Evolutionary conservation across 371 early-diverging fungal species (phyloP).

Genomic region (Mucor irregularis): DNA sequence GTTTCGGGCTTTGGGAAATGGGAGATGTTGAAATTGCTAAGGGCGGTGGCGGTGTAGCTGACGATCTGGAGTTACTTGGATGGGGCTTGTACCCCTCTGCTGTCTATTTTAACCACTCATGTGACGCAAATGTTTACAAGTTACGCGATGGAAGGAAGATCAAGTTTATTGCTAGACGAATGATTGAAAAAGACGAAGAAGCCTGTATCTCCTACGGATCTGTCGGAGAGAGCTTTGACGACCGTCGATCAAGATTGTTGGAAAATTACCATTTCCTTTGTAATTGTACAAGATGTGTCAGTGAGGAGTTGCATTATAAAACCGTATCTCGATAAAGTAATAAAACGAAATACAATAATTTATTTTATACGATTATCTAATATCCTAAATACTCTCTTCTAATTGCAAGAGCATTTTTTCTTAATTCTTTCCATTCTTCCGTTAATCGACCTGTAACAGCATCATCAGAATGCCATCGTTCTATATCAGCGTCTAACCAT

Average conservation of each 20-base stretch:
- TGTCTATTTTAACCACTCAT: constrained; percentile 82
- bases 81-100: constrained; percentile 72
- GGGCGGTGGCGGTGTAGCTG: constrained; percentile 21
- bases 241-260: constrained; percentile 49
- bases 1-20: constrained; percentile 66
- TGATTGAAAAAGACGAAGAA: constrained; percentile 62
- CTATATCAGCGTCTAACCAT: neutral
- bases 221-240: constrained; percentile 35
- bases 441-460: constrained; percentile 28
- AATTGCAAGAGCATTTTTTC: constrained; percentile 21
- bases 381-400: constrained; percentile 39
- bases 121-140: constrained; percentile 70
- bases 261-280: constrained; percentile 73
- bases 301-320: constrained; percentile 30
- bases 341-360: neutral
- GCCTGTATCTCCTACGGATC: constrained; percentile 73
- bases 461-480: constrained; percentile 23
- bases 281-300: constrained; percentile 64
- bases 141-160: constrained; percentile 47
- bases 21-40: neutral
- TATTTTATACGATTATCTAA: constrained; percentile 21
- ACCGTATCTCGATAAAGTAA: neutral
- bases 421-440: constrained; percentile 25
- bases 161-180: constrained; percentile 56
- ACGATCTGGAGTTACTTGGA: constrained; percentile 58